Base-by-base conservation (phyloP, 2,329 filamentous ascomycete genomes). In the Aspergillus sp. region DNA sequence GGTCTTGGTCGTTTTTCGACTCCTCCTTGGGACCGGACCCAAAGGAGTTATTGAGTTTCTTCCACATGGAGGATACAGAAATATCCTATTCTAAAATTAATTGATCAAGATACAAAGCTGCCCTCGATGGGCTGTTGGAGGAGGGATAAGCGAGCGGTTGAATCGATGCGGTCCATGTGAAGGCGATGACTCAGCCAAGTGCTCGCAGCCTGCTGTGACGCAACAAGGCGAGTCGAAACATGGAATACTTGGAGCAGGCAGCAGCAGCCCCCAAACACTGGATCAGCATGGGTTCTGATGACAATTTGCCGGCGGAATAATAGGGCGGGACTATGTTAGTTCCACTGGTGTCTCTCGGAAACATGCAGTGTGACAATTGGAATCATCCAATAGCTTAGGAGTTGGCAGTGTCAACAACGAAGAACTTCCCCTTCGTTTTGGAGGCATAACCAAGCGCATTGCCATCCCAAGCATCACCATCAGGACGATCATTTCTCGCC, bases 361-460 rank as follows among this genome's bases (percentile, higher is more conserved):
- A n/a, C 15, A 37, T 37, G 35, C 35, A 37, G 15, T 14, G 35
- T n/a, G 35, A 37, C 12, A 37, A 15, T 15, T 21, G 27, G 39
- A 12, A 17, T 37, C 41, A 27, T 8, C 44, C 19, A 46, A 58
- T 55, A 60, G 53, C 15, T 55, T 41, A 47, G 40, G 44, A 56
- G 17, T 58, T 68, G 41, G 66, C 63, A 14, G 69, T 72, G 62
- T 90, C 84, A 2, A 95, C 91, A 7, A 93, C 86, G 65, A 96
- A 93, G 67, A 88, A 96, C 63, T 82, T 84, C 14, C 90, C 90
- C 4, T 83, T 83, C 54, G 80, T 91, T 66, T 83, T 85, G 15
- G 83, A 79, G 0, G 90, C 90, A 54, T 83, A 82, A 1, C 80
- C 82, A 48, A 95, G 72, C 0, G 88, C 86, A 77, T 95, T 83